Percentiles rank a stretch among this genome's conserved stretches.
Conservation (phyloP, 768 basidiomycete genomes). For the Mrakia frigida region DNA sequence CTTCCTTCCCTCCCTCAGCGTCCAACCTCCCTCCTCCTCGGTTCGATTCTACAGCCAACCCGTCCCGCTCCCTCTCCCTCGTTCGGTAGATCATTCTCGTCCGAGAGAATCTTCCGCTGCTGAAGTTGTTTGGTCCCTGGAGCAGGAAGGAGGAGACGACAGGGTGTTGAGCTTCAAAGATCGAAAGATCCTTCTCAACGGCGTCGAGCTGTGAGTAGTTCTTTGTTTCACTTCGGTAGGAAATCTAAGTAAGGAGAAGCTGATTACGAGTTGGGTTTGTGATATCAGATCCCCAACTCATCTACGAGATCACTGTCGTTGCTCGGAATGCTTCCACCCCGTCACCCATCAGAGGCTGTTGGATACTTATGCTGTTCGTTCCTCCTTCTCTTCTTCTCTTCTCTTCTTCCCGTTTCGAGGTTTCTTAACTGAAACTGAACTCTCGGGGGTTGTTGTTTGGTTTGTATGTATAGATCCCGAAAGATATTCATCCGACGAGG, state of each 20-base stretch:
- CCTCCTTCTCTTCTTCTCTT: background rate
- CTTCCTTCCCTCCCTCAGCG: background rate
- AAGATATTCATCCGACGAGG: background rate
- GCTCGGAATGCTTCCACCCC: conserved; percentile 76
- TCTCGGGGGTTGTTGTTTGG: too few relatives aligned
- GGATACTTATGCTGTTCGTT: conserved; percentile 70
- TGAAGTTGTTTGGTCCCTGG: background rate
- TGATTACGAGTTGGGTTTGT: too few relatives aligned
- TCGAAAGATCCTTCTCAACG: background rate
- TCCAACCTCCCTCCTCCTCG: background rate
- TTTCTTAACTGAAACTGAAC: too few relatives aligned
- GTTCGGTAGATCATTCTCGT: background rate
- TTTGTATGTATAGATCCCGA: background rate
- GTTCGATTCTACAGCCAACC: background rate
- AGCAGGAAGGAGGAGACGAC: background rate
- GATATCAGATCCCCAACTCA: conserved; percentile 55
- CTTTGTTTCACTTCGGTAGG: too few relatives aligned
- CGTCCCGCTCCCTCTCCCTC: background rate
- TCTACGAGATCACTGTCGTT: conserved; percentile 89
- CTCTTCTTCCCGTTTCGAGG: too few relatives aligned
- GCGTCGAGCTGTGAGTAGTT: background rate
- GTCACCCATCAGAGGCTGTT: conserved; percentile 81
- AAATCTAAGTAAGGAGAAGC: too few relatives aligned
- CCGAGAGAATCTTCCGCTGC: background rate
- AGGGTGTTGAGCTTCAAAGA: background rate